Percentiles rank a stretch among this genome's conserved stretches.
These are phyloP conservation scores for Ceratocystis cacaofunesta DNA, from an alignment of 2,329 filamentous ascomycete species.

Conservation along the genomic window DNA sequence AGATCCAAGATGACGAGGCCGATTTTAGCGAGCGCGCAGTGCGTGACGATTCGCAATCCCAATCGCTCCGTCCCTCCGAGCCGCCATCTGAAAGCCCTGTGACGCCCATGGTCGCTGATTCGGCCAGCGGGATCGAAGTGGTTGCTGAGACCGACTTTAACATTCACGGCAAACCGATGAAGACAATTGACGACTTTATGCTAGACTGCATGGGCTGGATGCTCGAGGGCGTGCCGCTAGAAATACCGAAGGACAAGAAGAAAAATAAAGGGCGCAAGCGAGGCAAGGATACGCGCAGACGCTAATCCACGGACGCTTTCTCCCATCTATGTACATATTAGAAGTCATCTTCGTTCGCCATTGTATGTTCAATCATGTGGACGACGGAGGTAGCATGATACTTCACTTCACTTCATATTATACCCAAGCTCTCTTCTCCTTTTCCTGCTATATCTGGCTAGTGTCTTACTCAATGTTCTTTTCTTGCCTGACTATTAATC, in stretches of 20 bases:
- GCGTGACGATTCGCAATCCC: slow-evolving; percentile 18
- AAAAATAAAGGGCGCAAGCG: slow-evolving; percentile 41
- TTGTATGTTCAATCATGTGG: neutral
- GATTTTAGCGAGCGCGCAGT: slow-evolving; percentile 53
- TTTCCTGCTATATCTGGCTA: neutral
- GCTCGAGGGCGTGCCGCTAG: slow-evolving; percentile 43
- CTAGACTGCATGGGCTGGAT: slow-evolving; percentile 50
- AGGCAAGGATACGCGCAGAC: slow-evolving; percentile 42
- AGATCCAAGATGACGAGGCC: slow-evolving; percentile 71
- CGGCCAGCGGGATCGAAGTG: slow-evolving; percentile 21
- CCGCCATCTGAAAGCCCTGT: slow-evolving; percentile 2
- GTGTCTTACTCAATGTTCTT: neutral
- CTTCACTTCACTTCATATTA: neutral
- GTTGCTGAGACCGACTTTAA: slow-evolving; percentile 37
- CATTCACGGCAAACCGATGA: slow-evolving; percentile 42
- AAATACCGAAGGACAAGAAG: slow-evolving; percentile 50
- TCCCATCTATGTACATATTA: neutral
- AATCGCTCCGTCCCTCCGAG: slow-evolving; percentile 1
- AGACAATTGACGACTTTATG: slow-evolving; percentile 62
- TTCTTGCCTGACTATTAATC: neutral
- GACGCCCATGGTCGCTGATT: slow-evolving; percentile 18
- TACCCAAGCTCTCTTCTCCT: neutral
- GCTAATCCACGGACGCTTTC: slow-evolving; percentile 21
- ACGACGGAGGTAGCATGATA: neutral
- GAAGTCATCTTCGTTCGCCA: neutral